phyloP scores from a whole-genome alignment of 805 yeast species.

The Starmerella potacharoeniae region DNA sequence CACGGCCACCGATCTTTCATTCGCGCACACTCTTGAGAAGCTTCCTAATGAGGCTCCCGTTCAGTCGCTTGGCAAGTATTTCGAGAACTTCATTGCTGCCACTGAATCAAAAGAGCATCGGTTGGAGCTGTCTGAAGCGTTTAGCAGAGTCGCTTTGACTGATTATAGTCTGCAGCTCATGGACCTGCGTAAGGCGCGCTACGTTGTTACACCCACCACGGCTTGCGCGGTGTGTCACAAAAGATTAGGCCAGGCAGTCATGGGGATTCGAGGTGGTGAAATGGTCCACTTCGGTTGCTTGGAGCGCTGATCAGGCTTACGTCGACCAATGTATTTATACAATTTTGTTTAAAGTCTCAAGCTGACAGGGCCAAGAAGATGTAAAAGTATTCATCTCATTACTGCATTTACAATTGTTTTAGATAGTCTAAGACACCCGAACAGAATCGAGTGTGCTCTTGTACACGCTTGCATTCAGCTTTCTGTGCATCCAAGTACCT shows the following conservation, averaged over 20 bases:
- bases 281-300: constrained; percentile 20
- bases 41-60: not conserved
- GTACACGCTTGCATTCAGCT: constrained; percentile 40
- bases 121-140: constrained; percentile 4
- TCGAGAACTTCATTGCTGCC: not conserved
- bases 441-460: constrained; percentile 63
- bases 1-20: not conserved
- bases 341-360: not conserved
- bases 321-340: no score
- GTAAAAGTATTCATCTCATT: not conserved
- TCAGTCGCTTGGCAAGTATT: not conserved
- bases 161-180: constrained; percentile 11
- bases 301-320: not conserved
- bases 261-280: constrained; percentile 3
- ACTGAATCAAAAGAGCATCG: not conserved
- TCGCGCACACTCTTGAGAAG: not conserved
- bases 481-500: constrained; percentile 39
- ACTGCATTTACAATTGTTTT: constrained; percentile 2
- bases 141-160: constrained; percentile 13
- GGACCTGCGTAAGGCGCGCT: not conserved
- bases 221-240: constrained; percentile 19
- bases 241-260: constrained; percentile 18
- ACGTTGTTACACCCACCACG: constrained; percentile 5
- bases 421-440: constrained; percentile 48
- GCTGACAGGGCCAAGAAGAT: no score